Conservation (phyloP, 2,329 filamentous ascomycete genomes). For the Cladophialophora bantiana region DNA sequence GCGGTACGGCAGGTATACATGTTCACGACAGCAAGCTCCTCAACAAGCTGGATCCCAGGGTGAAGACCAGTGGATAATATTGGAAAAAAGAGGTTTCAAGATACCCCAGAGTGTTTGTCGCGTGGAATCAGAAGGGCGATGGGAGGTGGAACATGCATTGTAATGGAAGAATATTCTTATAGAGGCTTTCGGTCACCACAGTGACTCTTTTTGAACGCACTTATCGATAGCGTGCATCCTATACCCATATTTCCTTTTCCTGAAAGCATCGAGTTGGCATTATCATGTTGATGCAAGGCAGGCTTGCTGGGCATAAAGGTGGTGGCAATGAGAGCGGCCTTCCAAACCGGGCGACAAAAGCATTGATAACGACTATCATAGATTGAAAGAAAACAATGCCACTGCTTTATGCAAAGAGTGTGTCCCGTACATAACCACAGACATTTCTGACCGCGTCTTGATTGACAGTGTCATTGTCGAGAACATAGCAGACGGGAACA, state of each 20-base stretch:
- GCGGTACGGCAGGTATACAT: slow-evolving; percentile 36
- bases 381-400: no score
- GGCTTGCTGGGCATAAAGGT: no score
- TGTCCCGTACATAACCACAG: no score
- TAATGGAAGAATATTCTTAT: not conserved
- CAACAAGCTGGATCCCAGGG: slow-evolving; percentile 52
- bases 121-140: not conserved
- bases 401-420: no score
- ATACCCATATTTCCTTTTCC: not conserved
- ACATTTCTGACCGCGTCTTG: no score
- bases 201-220: not conserved
- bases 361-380: no score
- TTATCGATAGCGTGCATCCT: slow-evolving; percentile 1
- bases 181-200: not conserved
- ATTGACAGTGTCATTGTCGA: no score
- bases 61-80: slow-evolving; percentile 33
- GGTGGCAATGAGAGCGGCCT: no score
- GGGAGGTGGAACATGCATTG: not conserved
- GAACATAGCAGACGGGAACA: no score
- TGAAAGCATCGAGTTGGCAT: no score
- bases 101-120: not conserved
- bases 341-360: not conserved
- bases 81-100: not conserved
- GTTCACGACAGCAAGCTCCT: slow-evolving; percentile 44
- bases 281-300: no score